These are phyloP conservation scores for Gleditsia sinensis DNA, from an alignment of 306 rosid genomes.

Conservation along the genomic window DNA sequence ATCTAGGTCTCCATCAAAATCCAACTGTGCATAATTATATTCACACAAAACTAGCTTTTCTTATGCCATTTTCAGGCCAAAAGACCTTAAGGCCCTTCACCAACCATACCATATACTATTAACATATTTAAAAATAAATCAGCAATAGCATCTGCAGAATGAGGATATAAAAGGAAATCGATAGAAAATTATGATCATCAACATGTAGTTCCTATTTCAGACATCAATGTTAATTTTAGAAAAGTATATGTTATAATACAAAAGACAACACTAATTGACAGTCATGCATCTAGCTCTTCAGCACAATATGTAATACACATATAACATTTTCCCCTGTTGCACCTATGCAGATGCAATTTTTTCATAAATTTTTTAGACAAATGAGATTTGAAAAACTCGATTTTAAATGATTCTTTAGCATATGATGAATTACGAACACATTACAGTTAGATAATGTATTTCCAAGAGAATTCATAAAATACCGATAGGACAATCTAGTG, in stretches of 20 bases:
- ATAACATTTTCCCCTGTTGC: not conserved
- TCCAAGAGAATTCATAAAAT: not conserved
- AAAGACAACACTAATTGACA: not conserved
- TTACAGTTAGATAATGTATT: not conserved
- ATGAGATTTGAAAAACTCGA: not conserved
- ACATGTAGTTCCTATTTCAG: not conserved
- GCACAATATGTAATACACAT: not conserved
- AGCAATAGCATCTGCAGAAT: too few relatives aligned
- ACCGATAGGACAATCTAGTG: not conserved
- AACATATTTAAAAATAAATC: too few relatives aligned
- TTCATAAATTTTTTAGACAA: not conserved
- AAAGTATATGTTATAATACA: not conserved
- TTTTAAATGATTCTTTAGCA: not conserved
- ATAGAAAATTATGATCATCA: not conserved
- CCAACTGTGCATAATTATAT: not conserved
- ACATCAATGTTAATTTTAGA: not conserved
- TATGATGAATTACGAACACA: not conserved
- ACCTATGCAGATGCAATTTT: not conserved
- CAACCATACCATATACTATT: too few relatives aligned
- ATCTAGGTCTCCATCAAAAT: too few relatives aligned
- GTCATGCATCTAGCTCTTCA: not conserved
- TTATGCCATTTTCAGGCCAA: not conserved
- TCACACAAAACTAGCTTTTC: conserved; percentile 7
- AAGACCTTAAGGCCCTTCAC: not conserved
- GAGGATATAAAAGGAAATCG: too few relatives aligned